Evolutionary conservation across 2,329 filamentous ascomycete species (phyloP).

Genomic region (Pyrenochaeta sp.): DNA sequence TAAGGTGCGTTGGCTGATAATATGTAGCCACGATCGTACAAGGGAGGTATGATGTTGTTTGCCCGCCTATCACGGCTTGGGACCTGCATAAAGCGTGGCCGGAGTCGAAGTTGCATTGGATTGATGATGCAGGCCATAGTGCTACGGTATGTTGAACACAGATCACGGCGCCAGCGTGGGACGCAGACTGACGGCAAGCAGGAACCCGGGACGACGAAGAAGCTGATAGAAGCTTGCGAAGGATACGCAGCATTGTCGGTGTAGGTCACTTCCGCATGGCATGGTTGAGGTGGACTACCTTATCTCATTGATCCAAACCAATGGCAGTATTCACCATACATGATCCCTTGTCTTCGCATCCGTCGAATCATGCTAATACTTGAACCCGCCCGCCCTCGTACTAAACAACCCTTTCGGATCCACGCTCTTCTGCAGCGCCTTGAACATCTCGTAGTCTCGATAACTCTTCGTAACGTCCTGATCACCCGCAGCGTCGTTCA

Average conservation of each 20-base stretch:
- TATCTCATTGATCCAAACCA: background rate
- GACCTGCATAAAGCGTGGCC: conserved; percentile 53
- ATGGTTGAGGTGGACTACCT: background rate
- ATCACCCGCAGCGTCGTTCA: conserved; percentile 35
- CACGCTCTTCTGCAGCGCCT: conserved; percentile 27
- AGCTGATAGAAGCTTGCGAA: conserved; percentile 33
- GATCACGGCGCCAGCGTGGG: background rate
- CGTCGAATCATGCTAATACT: conserved; percentile 12
- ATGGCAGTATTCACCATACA: background rate
- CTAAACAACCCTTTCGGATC: conserved; percentile 33
- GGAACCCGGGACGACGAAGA: conserved; percentile 39
- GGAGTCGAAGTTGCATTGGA: conserved; percentile 43
- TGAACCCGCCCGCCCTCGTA: conserved; percentile 30
- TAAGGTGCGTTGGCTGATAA: background rate
- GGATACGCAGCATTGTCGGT: conserved; percentile 23
- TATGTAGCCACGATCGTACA: conserved; percentile 51
- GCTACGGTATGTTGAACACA: conserved; percentile 23
- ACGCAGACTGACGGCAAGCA: background rate
- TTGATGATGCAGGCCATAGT: conserved; percentile 47
- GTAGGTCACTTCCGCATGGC: background rate
- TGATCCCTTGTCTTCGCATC: background rate
- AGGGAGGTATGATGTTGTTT: conserved; percentile 58
- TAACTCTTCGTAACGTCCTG: conserved; percentile 32
- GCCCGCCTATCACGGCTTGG: conserved; percentile 55
- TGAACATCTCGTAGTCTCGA: conserved; percentile 27